These are phyloP conservation scores for Hysterium pulicare DNA, from an alignment of 2,329 filamentous ascomycete genomes.

Conservation along the genomic window DNA sequence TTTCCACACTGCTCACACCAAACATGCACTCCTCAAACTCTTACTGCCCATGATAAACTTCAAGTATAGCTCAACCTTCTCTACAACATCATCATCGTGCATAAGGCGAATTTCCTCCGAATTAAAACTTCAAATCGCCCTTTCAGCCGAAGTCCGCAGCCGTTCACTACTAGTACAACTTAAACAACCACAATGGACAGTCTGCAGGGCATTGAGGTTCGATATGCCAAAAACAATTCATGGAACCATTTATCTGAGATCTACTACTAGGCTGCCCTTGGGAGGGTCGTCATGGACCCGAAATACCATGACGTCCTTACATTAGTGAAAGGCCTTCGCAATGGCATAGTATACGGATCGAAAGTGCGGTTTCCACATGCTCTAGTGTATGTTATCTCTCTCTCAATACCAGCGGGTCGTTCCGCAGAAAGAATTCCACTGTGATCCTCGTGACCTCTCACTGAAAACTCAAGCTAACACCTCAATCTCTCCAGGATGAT, in stretches of 20 bases:
- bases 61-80: background rate
- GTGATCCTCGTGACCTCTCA: too few species aligned
- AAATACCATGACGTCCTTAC: slow-evolving; percentile 80
- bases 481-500: slow-evolving; percentile 66
- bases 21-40: background rate
- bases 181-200: background rate
- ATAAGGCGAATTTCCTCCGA: too few species aligned
- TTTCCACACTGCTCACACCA: background rate
- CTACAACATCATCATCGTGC: too few species aligned
- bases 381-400: slow-evolving; percentile 61
- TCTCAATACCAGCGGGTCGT: background rate
- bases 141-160: slow-evolving; percentile 1
- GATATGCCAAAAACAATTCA: background rate
- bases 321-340: slow-evolving; percentile 88
- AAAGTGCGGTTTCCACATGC: slow-evolving; percentile 99
- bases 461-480: slow-evolving; percentile 7
- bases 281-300: slow-evolving; percentile 76
- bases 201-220: slow-evolving; percentile 3
- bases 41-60: background rate
- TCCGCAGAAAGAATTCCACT: too few species aligned
- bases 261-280: slow-evolving; percentile 59
- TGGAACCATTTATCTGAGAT: background rate
- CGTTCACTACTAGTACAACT: background rate
- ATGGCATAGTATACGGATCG: slow-evolving; percentile 92
- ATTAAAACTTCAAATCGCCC: background rate